Evolutionary conservation across 306 rosid genomes (phyloP).

Genomic region (Ormosia semicastrata): DNA sequence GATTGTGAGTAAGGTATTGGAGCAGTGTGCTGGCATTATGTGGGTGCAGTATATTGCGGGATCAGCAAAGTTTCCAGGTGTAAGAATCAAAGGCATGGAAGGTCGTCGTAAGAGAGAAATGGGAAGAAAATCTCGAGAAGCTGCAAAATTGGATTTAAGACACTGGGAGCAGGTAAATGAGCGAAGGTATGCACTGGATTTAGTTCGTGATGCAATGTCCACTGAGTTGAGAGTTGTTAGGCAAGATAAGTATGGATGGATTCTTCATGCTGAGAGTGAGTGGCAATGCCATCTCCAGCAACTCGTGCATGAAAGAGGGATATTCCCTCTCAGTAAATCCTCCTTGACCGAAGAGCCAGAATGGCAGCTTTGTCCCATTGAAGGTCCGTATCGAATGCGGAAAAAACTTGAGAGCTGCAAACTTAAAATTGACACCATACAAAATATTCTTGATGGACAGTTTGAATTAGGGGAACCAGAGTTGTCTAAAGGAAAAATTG

Average conservation of each 20-base stretch:
- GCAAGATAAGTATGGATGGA: constrained; percentile 99
- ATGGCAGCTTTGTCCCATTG: constrained; percentile 99
- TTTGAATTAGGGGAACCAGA: constrained; percentile 61
- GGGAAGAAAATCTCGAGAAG: constrained; percentile 84
- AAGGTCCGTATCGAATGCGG: constrained; percentile 99
- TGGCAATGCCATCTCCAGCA: constrained; percentile 97
- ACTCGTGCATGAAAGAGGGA: constrained; percentile 96
- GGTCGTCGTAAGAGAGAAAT: constrained; percentile 94
- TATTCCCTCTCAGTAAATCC: constrained; percentile 71
- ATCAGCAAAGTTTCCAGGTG: constrained; percentile 93
- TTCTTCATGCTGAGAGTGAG: constrained; percentile 99
- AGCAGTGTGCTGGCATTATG: constrained; percentile 92
- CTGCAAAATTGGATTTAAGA: constrained; percentile 73
- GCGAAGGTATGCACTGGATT: constrained; percentile 89
- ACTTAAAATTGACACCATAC: constrained; percentile 76
- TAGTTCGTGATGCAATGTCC: constrained; percentile 93
- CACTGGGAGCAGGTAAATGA: constrained; percentile 98
- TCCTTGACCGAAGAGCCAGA: constrained; percentile 60
- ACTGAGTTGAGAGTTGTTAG: constrained; percentile 97
- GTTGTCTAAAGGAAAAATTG: constrained; percentile 48
- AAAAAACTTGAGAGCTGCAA: constrained; percentile 90
- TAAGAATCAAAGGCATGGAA: constrained; percentile 93
- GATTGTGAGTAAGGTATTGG: constrained; percentile 75
- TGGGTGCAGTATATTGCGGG: constrained; percentile 97
- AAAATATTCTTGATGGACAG: constrained; percentile 79